Base-by-base conservation (phyloP, 345 rosid species). In the Populus davidiana region DNA sequence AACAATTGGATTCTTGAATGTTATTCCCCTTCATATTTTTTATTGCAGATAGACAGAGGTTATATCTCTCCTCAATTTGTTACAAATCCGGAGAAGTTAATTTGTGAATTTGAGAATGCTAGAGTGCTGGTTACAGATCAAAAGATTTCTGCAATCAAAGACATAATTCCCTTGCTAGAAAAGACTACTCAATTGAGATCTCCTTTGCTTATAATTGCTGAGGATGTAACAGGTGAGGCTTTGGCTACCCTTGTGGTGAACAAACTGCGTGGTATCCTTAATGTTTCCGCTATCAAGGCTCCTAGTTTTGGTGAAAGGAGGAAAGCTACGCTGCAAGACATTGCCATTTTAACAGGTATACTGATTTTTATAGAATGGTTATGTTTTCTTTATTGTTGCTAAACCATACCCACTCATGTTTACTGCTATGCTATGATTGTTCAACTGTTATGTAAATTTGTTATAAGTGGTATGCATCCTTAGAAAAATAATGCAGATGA, bases 291-390 rank as follows among this genome's bases (percentile, higher is more conserved):
- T 73, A 88, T 96, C 62, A 93, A 93, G 86, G 98, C 99, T 76
- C 99, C 99, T 11, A 88, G 97, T 75, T 96, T 93, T 78, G 99
- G 99, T 73, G 99, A 96, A 83, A 88, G 99, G 86, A 92, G 99
- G 80, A 96, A 96, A 83, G 97, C 99, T 23, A 66, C 93, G 87
- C 99, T 96, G 76, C 97, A 96, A 71, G 98, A 96, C 75, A 92
- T 96, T 38, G 97, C 99, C 81, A 93, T 93, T 71, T 67, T 96
- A 85, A 96, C 99, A 39, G 98, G 98, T 94, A 81, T 6, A 16
- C 38, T 52, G 59, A 5, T 20, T 20, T 52, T 52, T 52, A 52
- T 52, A 8, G 59, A 20, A 52, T 52, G n/a, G 3, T 52, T 20
- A 52, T 20, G 59, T 6, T 52, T 52, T 52, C 23, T 20, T 52